phyloP scores from a whole-genome alignment of 2,329 filamentous ascomycete genomes.

The Magnaporthiopsis poae region DNA sequence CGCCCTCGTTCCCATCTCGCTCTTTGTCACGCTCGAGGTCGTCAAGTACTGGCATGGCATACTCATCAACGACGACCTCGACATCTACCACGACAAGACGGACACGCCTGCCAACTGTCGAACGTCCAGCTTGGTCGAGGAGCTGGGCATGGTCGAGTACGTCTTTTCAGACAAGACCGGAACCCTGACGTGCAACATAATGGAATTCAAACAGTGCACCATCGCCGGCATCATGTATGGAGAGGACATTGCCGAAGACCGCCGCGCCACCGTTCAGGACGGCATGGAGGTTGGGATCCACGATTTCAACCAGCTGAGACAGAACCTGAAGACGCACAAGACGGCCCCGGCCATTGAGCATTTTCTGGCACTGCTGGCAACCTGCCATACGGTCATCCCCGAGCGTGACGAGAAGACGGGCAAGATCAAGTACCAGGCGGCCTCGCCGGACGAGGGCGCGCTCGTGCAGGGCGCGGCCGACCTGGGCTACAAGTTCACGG shows the following conservation, averaged over 20 bases:
- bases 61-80: conserved; percentile 90
- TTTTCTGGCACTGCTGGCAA: conserved; percentile 76
- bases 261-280: conserved; percentile 68
- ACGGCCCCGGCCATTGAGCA: conserved; percentile 54
- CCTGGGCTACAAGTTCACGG: conserved; percentile 81
- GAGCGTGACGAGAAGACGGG: conserved; percentile 69
- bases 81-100: conserved; percentile 93
- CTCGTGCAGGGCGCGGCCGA: conserved; percentile 80
- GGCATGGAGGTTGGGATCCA: conserved; percentile 70
- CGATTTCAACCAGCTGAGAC: conserved; percentile 65
- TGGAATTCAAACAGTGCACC: conserved; percentile 94
- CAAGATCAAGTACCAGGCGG: conserved; percentile 92
- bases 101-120: conserved; percentile 93
- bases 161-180: conserved; percentile 95
- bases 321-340: conserved; percentile 55
- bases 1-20: conserved; percentile 87
- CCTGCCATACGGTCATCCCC: conserved; percentile 94
- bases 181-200: conserved; percentile 82
- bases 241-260: conserved; percentile 83
- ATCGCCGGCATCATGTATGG: conserved; percentile 92
- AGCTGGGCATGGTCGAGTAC: conserved; percentile 94
- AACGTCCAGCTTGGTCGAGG: conserved; percentile 92
- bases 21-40: conserved; percentile 94
- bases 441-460: conserved; percentile 94
- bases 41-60: conserved; percentile 99